Conservation (phyloP, 331 rosid species). For the Malus hybrid region DNA sequence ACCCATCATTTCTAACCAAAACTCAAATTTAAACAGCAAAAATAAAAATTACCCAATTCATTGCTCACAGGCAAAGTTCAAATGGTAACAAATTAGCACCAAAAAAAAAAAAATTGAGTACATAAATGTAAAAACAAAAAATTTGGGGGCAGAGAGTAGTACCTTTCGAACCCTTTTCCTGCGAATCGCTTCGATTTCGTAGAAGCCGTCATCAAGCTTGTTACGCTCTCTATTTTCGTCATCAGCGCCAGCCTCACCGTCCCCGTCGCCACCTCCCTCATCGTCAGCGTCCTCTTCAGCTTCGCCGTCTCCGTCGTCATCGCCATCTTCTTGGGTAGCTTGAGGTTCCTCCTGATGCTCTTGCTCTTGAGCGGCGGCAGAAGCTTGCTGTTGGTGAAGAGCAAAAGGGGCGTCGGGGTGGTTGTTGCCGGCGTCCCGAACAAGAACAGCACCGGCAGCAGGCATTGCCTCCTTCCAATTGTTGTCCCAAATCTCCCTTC, state of each 20-base stretch:
- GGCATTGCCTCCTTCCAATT: constrained; percentile 20
- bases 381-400: neutral
- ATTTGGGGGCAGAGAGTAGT: neutral
- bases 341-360: neutral
- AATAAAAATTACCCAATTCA: neutral
- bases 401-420: neutral
- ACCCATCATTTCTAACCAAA: neutral
- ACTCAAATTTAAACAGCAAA: neutral
- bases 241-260: constrained; percentile 14
- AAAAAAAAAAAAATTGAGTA: too few species aligned
- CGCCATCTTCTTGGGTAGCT: constrained; percentile 18
- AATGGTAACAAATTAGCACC: neutral
- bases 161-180: constrained; percentile 84
- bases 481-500: constrained; percentile 30
- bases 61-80: neutral
- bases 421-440: constrained; percentile 3
- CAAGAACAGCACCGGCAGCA: neutral
- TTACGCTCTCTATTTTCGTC: constrained; percentile 21
- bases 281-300: neutral
- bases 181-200: constrained; percentile 79
- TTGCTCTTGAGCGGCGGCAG: neutral
- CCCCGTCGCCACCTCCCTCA: constrained; percentile 1
- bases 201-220: constrained; percentile 60
- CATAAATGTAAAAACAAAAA: neutral
- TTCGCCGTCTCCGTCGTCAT: neutral